Evolutionary conservation across 495 filamentous ascomycete genomes (phyloP).

Genomic region (Penicillium subrubescens): DNA sequence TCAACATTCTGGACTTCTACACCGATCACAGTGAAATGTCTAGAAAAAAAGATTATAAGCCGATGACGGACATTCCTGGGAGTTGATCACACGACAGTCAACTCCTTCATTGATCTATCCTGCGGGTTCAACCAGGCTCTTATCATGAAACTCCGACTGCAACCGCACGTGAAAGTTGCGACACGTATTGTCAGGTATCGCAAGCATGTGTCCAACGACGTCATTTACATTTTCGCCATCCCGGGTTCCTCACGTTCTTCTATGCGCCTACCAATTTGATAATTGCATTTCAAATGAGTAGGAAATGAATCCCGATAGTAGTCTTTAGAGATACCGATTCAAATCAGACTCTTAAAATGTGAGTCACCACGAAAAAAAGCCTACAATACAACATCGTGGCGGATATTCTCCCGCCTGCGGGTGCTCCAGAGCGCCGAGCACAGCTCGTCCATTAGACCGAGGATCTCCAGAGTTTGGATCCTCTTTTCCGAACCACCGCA

Average conservation of each 20-base stretch:
- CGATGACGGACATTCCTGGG: not conserved
- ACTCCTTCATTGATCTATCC: not conserved
- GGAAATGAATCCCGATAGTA: not conserved
- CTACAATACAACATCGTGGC: not conserved
- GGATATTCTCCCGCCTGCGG: not conserved
- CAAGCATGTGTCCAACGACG: constrained; percentile 35
- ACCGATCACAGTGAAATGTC: not conserved
- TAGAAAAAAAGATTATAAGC: not conserved
- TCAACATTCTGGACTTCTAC: not conserved
- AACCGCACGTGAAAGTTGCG: constrained; percentile 31
- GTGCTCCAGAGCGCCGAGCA: constrained; percentile 11
- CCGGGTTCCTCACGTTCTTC: constrained; percentile 13
- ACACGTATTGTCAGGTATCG: constrained; percentile 29
- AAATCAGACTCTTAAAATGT: not conserved
- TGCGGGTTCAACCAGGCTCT: not conserved
- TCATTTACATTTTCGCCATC: constrained; percentile 26
- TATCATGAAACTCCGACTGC: not conserved
- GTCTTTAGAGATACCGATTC: constrained; percentile 20
- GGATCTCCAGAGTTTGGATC: constrained; percentile 43
- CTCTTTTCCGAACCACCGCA: constrained; percentile 45
- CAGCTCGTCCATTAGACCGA: constrained; percentile 43
- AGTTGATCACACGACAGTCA: not conserved
- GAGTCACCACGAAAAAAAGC: not conserved
- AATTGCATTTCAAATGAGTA: not conserved
- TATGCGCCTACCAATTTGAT: not conserved